Evolutionary conservation across 106 monocot species (phyloP).

Genomic region (Dendrobium officinale): DNA sequence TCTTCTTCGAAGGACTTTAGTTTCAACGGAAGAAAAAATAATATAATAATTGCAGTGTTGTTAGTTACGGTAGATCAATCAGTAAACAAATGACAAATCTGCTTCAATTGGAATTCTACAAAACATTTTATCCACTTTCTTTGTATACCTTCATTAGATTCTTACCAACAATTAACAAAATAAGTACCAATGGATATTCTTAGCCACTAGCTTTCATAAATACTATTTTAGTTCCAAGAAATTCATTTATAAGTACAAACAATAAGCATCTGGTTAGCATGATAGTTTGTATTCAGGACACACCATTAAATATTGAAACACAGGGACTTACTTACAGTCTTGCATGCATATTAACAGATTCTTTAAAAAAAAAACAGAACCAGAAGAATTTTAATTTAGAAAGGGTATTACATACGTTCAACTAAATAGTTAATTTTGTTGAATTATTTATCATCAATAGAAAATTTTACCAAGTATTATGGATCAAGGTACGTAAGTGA

Average conservation of each 20-base stretch:
- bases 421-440: not conserved
- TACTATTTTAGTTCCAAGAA: not conserved
- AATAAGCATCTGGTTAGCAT: not conserved
- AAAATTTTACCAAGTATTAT: not conserved
- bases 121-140: not conserved
- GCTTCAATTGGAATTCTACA: not conserved
- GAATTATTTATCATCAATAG: not conserved
- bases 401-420: not conserved
- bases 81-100: not conserved
- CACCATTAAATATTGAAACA: not conserved
- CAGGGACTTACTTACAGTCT: too few relatives aligned
- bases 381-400: not conserved
- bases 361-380: not conserved
- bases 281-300: not conserved
- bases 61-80: not conserved
- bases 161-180: not conserved
- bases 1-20: not conserved
- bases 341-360: not conserved
- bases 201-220: not conserved
- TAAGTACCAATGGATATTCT: not conserved
- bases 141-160: not conserved
- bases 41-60: not conserved
- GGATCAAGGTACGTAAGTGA: not conserved
- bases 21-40: not conserved
- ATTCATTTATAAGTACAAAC: not conserved